Evolutionary conservation across 805 yeast genomes (phyloP), one percentile per base, ranked within the genome.

Genomic region (Saccharomyces jurei): DNA sequence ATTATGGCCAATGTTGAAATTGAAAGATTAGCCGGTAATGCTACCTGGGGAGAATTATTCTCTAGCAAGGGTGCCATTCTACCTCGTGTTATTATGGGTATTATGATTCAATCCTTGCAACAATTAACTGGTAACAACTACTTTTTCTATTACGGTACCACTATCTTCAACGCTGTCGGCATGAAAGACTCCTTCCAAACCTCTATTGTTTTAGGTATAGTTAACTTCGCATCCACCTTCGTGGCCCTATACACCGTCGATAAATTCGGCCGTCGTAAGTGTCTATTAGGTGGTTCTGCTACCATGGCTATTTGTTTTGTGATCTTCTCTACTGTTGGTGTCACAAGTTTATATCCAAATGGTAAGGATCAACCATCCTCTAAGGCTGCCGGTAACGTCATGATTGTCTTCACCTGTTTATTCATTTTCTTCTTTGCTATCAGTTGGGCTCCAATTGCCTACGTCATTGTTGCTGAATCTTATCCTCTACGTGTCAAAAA

Each of bases 391-490:
- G 90, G 89, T 71, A 72, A 82, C 65, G 83, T 81, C 52, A 82
- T 85, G 89, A 83, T 85, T 68, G 81, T 82, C 71, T 77, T 85
- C 63, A 77, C 89, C 36, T 83, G 88, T 74, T 72, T 85, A 63
- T 84, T 75, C 76, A 82, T 85, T 58, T 83, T 84, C 79, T 82
- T 77, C 76, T 84, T 84, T 63, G 89, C 89, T 44, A 79, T 84
- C 50, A 81, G 89, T 31, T 85, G 89, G 89, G 89, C 88, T 58
- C 87, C 89, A 65, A 79, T 81, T 62, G 81, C 80, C 51, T 84
- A 75, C 70, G 82, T 82, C 57, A 81, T 84, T 61, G 79, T 82
- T 36, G 78, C 89, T 49, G 89, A 85, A 72, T 77, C 83, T 50
- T 85, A 81, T 71, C 90, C 89, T 70, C 76, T 84, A 63, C 79